A percentile compares a stretch with the other conserved stretches of the same genome.
Conservation (phyloP, 148 eudicot genomes). For the Pouteria glomerata region DNA sequence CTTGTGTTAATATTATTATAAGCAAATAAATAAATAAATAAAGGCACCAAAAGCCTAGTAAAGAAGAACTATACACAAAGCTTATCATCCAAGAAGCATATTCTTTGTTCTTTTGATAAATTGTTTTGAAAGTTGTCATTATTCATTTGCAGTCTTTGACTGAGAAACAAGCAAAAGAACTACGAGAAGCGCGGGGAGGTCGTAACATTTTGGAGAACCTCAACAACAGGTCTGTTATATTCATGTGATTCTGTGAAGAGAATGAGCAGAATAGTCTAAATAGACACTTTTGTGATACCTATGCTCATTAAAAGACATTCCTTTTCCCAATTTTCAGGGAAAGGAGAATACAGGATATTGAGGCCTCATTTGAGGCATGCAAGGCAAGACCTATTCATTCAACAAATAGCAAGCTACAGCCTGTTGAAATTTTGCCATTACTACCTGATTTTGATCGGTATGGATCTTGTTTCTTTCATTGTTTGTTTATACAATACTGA, state of each 20-base stretch:
- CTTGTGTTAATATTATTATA: no score
- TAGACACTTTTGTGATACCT: background rate
- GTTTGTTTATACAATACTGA: background rate
- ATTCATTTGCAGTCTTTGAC: slow-evolving; percentile 55
- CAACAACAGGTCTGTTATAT: slow-evolving; percentile 53
- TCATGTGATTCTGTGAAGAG: slow-evolving; percentile 5
- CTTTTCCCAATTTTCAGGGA: slow-evolving; percentile 44
- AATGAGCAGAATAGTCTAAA: background rate
- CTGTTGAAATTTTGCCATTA: slow-evolving; percentile 76
- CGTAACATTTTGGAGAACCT: slow-evolving; percentile 53
- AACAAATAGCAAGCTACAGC: slow-evolving; percentile 59
- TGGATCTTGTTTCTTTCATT: slow-evolving; percentile 4
- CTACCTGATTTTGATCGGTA: slow-evolving; percentile 92
- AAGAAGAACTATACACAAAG: no score
- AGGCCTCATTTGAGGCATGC: slow-evolving; percentile 83
- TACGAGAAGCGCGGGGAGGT: slow-evolving; percentile 68
- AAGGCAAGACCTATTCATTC: slow-evolving; percentile 85
- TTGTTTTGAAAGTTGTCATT: background rate
- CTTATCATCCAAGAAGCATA: background rate
- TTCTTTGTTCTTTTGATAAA: background rate
- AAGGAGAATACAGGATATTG: slow-evolving; percentile 68
- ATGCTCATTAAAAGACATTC: background rate
- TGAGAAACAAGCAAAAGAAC: slow-evolving; percentile 93
- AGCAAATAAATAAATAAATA: no score
- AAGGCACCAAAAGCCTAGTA: no score